Conservation (phyloP, 371 early-diverging fungal genomes). For the Basidiobolus meristosporus region DNA sequence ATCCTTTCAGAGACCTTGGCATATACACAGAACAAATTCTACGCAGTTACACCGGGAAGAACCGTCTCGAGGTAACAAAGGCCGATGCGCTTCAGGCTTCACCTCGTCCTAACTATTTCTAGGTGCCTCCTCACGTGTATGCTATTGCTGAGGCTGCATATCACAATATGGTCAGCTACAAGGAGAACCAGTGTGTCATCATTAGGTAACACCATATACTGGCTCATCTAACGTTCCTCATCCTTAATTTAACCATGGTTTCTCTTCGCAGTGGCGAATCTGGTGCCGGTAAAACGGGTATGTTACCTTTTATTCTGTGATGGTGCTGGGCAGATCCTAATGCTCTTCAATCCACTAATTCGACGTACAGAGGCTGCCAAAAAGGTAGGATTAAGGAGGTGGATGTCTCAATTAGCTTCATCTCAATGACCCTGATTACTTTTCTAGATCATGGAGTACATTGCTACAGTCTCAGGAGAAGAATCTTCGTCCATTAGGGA, state of each 20-base stretch:
- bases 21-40: conserved; percentile 61
- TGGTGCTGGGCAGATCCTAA: conserved; percentile 3
- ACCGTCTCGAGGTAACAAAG: conserved; percentile 46
- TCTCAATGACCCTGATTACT: background rate
- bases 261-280: conserved; percentile 50
- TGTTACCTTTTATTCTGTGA: background rate
- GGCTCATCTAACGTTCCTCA: background rate
- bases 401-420: background rate
- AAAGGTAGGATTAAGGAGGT: conserved; percentile 12
- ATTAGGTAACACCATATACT: conserved; percentile 27
- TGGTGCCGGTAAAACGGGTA: conserved; percentile 81
- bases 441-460: conserved; percentile 79
- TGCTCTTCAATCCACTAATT: no score
- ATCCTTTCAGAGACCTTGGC: conserved; percentile 69
- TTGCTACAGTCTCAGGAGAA: conserved; percentile 82
- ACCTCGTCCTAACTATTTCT: conserved; percentile 1
- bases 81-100: background rate
- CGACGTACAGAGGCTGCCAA: conserved; percentile 66
- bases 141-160: conserved; percentile 73
- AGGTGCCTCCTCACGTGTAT: conserved; percentile 75
- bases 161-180: conserved; percentile 89
- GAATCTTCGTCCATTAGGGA: conserved; percentile 68
- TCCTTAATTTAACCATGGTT: conserved; percentile 1
- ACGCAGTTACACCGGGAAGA: conserved; percentile 58
- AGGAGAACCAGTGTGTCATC: conserved; percentile 95